These are phyloP conservation scores for Candida argentea DNA, from an alignment of 805 yeast genomes.

Conservation along the genomic window DNA sequence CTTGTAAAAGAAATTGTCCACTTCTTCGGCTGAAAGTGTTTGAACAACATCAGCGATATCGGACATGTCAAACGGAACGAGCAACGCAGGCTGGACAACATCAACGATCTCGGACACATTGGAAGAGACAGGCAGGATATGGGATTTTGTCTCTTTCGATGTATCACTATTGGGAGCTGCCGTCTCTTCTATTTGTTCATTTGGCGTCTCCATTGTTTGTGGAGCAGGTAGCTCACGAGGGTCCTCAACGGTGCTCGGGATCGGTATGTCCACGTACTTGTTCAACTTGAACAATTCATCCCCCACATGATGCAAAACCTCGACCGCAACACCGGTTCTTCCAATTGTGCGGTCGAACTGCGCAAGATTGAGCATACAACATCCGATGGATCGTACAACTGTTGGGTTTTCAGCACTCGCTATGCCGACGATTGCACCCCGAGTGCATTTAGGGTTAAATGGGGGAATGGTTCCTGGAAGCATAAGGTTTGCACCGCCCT, in stretches of 20 bases:
- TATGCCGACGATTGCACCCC: conserved; percentile 62
- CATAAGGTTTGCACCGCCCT: conserved; percentile 76
- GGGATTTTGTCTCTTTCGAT: conserved; percentile 7
- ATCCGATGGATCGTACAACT: conserved; percentile 66
- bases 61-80: neutral
- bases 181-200: conserved; percentile 4
- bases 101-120: neutral
- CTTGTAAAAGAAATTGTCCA: conserved; percentile 65
- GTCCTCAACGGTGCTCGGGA: conserved; percentile 18
- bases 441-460: conserved; percentile 37
- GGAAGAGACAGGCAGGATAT: conserved; percentile 5
- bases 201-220: conserved; percentile 28
- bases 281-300: conserved; percentile 54
- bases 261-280: conserved; percentile 29
- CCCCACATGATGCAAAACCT: conserved; percentile 52
- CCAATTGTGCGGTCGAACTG: conserved; percentile 42
- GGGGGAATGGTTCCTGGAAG: conserved; percentile 60
- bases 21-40: conserved; percentile 45
- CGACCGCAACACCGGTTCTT: conserved; percentile 69
- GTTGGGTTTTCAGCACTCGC: conserved; percentile 51
- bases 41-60: conserved; percentile 23
- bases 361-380: conserved; percentile 39
- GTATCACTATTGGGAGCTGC: conserved; percentile 9
- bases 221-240: conserved; percentile 9
- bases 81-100: neutral